Percentiles rank a stretch among this genome's conserved stretches.
Evolutionary conservation across 2,329 filamentous ascomycete genomes (phyloP).

Genomic region (Pestalotiopsis fici): DNA sequence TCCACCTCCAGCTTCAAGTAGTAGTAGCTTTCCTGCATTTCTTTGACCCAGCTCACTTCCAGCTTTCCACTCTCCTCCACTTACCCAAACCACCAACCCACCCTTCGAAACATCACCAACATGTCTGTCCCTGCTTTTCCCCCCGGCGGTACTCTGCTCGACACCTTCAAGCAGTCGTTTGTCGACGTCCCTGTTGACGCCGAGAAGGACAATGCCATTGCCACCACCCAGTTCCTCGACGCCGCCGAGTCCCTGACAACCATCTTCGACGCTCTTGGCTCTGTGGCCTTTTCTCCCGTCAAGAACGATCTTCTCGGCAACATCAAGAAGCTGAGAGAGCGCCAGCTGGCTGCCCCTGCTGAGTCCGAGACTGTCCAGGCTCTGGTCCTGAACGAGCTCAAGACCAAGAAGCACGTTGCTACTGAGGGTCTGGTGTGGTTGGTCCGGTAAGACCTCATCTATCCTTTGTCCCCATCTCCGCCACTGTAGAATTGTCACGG

Average conservation of each 20-base stretch:
- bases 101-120: neutral
- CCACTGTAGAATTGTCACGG: neutral
- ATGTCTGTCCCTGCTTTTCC: constrained; percentile 59
- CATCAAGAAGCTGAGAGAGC: constrained; percentile 92
- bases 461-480: neutral
- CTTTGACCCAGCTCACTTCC: neutral
- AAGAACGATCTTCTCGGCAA: constrained; percentile 92
- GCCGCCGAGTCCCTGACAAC: constrained; percentile 84
- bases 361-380: constrained; percentile 85
- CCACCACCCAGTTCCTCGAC: constrained; percentile 86
- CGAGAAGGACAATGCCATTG: constrained; percentile 74
- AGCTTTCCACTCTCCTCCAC: neutral
- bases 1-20: neutral
- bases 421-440: constrained; percentile 93
- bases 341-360: constrained; percentile 74
- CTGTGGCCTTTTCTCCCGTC: constrained; percentile 82
- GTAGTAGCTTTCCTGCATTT: too few relatives aligned
- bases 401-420: constrained; percentile 84
- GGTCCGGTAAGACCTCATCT: constrained; percentile 63
- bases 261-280: constrained; percentile 75
- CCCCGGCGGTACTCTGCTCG: constrained; percentile 77
- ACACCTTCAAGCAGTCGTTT: constrained; percentile 83
- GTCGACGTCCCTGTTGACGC: constrained; percentile 76
- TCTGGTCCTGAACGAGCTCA: constrained; percentile 84
- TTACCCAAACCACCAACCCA: neutral